A percentile compares a stretch with the other conserved stretches of the same genome.
Evolutionary conservation across 2,329 filamentous ascomycete genomes (phyloP).

Genomic region (Onygenales sp.): DNA sequence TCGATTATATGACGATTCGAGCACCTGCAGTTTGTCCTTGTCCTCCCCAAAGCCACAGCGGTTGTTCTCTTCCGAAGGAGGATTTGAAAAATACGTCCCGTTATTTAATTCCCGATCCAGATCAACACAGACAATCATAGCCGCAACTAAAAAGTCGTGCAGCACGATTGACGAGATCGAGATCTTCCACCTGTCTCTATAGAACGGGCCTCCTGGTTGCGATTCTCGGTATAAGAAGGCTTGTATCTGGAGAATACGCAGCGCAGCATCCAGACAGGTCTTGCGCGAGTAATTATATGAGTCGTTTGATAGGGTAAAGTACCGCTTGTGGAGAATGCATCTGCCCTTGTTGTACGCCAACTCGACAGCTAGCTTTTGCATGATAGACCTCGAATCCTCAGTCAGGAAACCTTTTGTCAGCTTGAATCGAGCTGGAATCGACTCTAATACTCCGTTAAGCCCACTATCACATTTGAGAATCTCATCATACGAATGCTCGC

Average conservation of each 20-base stretch:
- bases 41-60: too few species aligned
- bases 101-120: conserved; percentile 20
- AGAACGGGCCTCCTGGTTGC: conserved; percentile 30
- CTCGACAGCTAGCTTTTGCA: conserved; percentile 22
- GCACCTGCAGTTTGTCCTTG: too few species aligned
- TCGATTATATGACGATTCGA: too few species aligned
- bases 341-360: conserved; percentile 23
- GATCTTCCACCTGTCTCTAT: conserved; percentile 35
- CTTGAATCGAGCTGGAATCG: conserved; percentile 11
- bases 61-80: too few species aligned
- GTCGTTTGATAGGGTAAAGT: conserved; percentile 22
- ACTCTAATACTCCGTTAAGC: conserved; percentile 12
- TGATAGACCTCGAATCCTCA: conserved; percentile 5
- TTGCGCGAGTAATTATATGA: conserved; percentile 32
- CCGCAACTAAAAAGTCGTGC: conserved; percentile 40
- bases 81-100: not conserved
- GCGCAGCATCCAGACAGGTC: conserved; percentile 37
- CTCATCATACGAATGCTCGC: conserved; percentile 10
- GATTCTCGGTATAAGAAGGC: conserved; percentile 33
- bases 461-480: conserved; percentile 14
- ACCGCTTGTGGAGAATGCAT: conserved; percentile 28
- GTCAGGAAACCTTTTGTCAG: conserved; percentile 7
- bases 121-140: conserved; percentile 39
- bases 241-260: conserved; percentile 36
- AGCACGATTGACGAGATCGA: conserved; percentile 33